Conservation (phyloP, 2,329 filamentous ascomycete species). For the Byssothecium circinans region DNA sequence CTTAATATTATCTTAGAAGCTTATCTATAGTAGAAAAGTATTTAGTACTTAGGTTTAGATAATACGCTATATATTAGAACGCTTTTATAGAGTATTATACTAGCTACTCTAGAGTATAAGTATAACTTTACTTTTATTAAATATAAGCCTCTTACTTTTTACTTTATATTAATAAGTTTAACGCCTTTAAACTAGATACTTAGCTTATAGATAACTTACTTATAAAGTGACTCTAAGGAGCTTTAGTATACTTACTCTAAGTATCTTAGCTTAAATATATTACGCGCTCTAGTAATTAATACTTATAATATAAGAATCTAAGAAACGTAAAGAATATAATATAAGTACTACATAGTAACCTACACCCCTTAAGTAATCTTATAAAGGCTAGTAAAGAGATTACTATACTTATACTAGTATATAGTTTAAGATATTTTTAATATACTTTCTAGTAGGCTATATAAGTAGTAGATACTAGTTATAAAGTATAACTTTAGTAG, state of each 20-base stretch:
- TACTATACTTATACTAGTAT: no score
- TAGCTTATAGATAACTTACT: neutral
- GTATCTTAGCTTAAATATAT: neutral
- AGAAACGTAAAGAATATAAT: no score
- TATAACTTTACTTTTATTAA: constrained; percentile 3
- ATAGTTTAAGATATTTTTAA: no score
- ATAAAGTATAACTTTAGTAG: no score
- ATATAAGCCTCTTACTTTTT: neutral
- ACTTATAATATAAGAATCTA: no score
- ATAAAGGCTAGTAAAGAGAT: no score
- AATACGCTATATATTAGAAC: neutral
- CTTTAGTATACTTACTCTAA: neutral
- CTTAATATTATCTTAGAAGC: constrained; percentile 1
- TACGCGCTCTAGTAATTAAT: no score
- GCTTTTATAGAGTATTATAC: neutral
- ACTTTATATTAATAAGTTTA: neutral
- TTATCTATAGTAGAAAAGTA: neutral
- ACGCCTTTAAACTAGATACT: neutral
- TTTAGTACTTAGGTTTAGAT: constrained; percentile 1
- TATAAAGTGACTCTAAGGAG: neutral
- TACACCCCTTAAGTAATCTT: no score
- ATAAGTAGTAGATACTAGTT: no score
- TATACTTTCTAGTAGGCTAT: no score
- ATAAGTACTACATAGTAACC: no score
- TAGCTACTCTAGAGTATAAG: neutral